Conservation (phyloP, 805 yeast genomes). For the Saturnispora sanitii region DNA sequence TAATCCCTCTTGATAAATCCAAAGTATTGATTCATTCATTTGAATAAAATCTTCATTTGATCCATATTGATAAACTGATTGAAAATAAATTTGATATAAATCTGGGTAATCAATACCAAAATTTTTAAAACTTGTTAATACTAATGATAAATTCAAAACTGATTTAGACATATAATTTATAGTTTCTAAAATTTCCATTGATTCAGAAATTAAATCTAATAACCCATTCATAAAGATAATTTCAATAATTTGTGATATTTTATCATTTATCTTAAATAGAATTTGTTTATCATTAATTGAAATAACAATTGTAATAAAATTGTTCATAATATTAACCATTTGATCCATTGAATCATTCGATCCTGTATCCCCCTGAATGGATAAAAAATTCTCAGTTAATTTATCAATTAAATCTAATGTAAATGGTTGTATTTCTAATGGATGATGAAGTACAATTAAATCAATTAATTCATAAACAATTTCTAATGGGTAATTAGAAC, state of each 20-base stretch:
- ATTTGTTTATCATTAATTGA: constrained; percentile 66
- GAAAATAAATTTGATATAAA: constrained; percentile 39
- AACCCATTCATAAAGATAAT: constrained; percentile 56
- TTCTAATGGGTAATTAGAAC: constrained; percentile 74
- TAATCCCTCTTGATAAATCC: constrained; percentile 13
- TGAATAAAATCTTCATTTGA: constrained; percentile 13
- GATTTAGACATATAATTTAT: constrained; percentile 50
- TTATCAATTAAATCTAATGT: constrained; percentile 58
- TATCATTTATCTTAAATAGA: constrained; percentile 44
- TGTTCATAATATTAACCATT: constrained; percentile 70
- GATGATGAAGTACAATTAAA: constrained; percentile 79
- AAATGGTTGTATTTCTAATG: constrained; percentile 83
- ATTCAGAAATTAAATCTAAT: constrained; percentile 67
- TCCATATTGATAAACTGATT: constrained; percentile 38
- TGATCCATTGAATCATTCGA: constrained; percentile 50
- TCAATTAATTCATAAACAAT: constrained; percentile 83
- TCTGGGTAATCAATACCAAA: constrained; percentile 45
- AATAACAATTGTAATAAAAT: constrained; percentile 70
- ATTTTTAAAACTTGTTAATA: constrained; percentile 38
- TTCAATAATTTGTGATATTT: constrained; percentile 58
- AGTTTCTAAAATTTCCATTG: constrained; percentile 60
- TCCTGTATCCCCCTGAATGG: constrained; percentile 28
- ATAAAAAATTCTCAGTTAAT: constrained; percentile 64
- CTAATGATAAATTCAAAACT: constrained; percentile 26
- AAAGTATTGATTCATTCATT: constrained; percentile 18